Evolutionary conservation across 345 rosid species (phyloP), one percentile per base, ranked within the genome.

Genomic region (Lepidium sativum): DNA sequence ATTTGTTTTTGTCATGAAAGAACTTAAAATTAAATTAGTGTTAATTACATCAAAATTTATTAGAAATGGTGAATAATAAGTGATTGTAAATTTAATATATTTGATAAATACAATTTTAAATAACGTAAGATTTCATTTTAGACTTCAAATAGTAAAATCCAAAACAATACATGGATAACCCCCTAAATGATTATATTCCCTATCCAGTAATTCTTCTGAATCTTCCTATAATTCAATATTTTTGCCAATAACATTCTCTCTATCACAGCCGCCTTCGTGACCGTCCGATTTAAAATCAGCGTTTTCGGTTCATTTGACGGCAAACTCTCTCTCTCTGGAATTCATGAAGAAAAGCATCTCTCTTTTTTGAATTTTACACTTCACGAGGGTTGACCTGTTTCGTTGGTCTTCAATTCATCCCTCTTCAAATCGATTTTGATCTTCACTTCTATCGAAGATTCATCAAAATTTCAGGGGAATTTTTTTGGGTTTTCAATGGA

Each of bases 401-500:
- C 35, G 14, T 11, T 15, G 55, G 10, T 45, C n/a, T n/a, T n/a
- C n/a, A n/a, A n/a, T n/a, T n/a, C n/a, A n/a, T n/a, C n/a, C n/a
- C n/a, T n/a, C 39, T 20, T 1, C 41, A 12, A 63, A 47, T 53
- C 58, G n/a, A n/a, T n/a, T n/a, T n/a, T n/a, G n/a, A 56, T 48
- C 60, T 40, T 57, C 60, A 35, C 39, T 44, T 54, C 64, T 32
- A n/a, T n/a, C 44, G 16, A 39, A 71, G 51, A 57, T 11, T 16
- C 1, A n/a, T n/a, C n/a, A n/a, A n/a, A n/a, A n/a, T n/a, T n/a
- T n/a, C n/a, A n/a, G 25, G 12, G 31, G 9, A 32, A 6, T 13
- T 42, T 31, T 6, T 20, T 12, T 31, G 47, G 62, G 43, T 39
- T 66, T 42, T 61, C 68, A 21, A 91, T 89, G 96, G 98, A 92